Evolutionary conservation across 2,329 filamentous ascomycete genomes (phyloP), one percentile per base, ranked within the genome.

Genomic region (Trichophyton simii): DNA sequence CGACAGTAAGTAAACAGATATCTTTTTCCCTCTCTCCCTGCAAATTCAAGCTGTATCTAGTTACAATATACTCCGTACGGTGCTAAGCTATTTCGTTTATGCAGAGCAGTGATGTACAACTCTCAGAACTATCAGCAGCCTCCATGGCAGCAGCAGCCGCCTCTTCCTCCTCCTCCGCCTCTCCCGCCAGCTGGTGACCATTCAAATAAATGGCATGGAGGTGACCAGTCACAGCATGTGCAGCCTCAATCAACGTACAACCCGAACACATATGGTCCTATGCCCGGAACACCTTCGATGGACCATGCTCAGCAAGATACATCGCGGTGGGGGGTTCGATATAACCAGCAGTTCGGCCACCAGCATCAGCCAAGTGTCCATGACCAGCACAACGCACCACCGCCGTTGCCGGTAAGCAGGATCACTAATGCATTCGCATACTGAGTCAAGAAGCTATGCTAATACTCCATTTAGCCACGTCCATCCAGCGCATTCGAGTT

Each of bases 261-360:
- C 38, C 72, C 73, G 13, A 70, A 65, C 46, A 70, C 63, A 6
- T 76, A 75, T 63, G 73, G 73, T 3, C 69, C 68, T 22, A 74
- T 72, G 58, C 69, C 71, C 20, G 66, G 66, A 48, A 61, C 58
- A 7, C 36, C 54, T 1, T 60, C 46, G 59, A 54, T 31, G 41
- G 41, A 22, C 62, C 60, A 5, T 18, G 28, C 13, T 7, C 25
- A 55, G 13, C 52, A 68, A 22, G 72, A 76, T 64, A 73, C 73
- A 13, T 69, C 72, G 15, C 66, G 67, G 15, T 78, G 76, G 76
- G 76, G 76, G 28, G 75, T 77, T 54, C 72, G 72, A 60, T 78
- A 75, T 63, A 77, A 76, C 62, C 63, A 64, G 18, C 61, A 63
- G 18, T 57, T 61, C 25, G 20, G 13, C 5, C 54, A 63, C 22